Evolutionary conservation across 2,329 filamentous ascomycete species (phyloP).

Genomic region (Ophiostoma angusticollis): DNA sequence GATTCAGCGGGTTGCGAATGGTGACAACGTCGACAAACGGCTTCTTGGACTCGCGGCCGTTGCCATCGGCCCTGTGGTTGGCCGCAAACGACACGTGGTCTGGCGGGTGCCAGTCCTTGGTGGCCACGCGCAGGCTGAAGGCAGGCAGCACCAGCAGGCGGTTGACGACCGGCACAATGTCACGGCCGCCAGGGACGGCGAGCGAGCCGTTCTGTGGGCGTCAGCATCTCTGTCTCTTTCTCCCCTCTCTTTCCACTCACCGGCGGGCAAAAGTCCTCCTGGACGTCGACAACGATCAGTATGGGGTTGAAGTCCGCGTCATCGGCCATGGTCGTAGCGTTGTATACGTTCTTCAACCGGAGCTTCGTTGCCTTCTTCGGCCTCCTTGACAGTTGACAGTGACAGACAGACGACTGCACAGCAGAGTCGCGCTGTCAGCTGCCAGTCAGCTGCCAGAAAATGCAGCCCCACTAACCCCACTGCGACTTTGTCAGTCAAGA

Average conservation of each 20-base stretch:
- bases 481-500: no score
- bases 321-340: not conserved
- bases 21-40: conserved; percentile 54
- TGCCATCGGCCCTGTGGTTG: conserved; percentile 47
- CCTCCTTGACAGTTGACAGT: no score
- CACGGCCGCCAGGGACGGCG: conserved; percentile 60
- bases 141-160: conserved; percentile 54
- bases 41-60: conserved; percentile 32
- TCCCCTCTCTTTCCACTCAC: conserved; percentile 36
- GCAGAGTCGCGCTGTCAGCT: no score
- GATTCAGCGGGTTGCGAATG: conserved; percentile 54
- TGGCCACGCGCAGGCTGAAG: conserved; percentile 65
- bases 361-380: no score
- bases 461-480: no score
- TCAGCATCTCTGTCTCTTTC: not conserved
- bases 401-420: no score
- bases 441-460: no score
- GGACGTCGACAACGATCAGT: conserved; percentile 69
- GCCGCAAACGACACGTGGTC: conserved; percentile 80
- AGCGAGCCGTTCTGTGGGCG: conserved; percentile 63
- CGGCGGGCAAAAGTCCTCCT: conserved; percentile 90
- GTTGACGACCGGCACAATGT: conserved; percentile 61
- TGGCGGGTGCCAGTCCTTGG: conserved; percentile 81
- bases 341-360: no score
- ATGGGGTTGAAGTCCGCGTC: conserved; percentile 34